A percentile compares a stretch with the other conserved stretches of the same genome.
Conservation (phyloP, 352 stramenopile genomes). For the Phytophthora boehmeriae region DNA sequence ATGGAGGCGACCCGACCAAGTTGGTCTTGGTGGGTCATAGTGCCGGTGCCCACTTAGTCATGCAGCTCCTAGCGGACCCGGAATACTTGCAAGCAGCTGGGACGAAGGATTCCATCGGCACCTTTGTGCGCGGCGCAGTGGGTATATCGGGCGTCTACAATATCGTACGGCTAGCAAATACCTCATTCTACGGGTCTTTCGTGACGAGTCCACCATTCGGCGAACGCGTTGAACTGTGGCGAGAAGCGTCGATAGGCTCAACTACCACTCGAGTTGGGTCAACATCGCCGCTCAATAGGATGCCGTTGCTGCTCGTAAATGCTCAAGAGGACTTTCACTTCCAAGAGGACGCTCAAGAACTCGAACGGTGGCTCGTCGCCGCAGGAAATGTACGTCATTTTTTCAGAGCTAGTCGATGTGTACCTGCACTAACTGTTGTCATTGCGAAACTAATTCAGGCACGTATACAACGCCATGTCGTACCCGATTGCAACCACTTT, state of each 20-base stretch:
- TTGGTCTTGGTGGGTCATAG: slow-evolving; percentile 77
- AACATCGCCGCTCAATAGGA: slow-evolving; percentile 51
- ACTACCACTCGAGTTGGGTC: slow-evolving; percentile 43
- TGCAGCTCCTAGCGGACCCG: slow-evolving; percentile 70
- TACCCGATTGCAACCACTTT: slow-evolving; percentile 74
- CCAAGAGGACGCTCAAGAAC: slow-evolving; percentile 66
- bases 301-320: slow-evolving; percentile 65
- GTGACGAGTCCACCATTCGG: slow-evolving; percentile 77
- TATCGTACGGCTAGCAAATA: slow-evolving; percentile 79
- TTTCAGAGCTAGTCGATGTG: not conserved
- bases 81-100: slow-evolving; percentile 48
- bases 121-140: slow-evolving; percentile 58
- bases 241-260: slow-evolving; percentile 68
- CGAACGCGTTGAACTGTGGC: slow-evolving; percentile 64
- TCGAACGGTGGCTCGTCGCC: slow-evolving; percentile 61
- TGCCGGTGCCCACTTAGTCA: slow-evolving; percentile 78
- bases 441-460: slow-evolving; percentile 22
- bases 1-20: slow-evolving; percentile 66
- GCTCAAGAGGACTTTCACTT: slow-evolving; percentile 86
- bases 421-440: slow-evolving; percentile 4
- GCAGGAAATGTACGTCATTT: slow-evolving; percentile 54
- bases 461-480: slow-evolving; percentile 45
- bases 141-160: slow-evolving; percentile 89
- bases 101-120: slow-evolving; percentile 34
- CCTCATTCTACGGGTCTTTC: slow-evolving; percentile 69